These are phyloP conservation scores for Pterocarpus macrocarpus DNA, from an alignment of 306 rosid genomes.

Conservation along the genomic window DNA sequence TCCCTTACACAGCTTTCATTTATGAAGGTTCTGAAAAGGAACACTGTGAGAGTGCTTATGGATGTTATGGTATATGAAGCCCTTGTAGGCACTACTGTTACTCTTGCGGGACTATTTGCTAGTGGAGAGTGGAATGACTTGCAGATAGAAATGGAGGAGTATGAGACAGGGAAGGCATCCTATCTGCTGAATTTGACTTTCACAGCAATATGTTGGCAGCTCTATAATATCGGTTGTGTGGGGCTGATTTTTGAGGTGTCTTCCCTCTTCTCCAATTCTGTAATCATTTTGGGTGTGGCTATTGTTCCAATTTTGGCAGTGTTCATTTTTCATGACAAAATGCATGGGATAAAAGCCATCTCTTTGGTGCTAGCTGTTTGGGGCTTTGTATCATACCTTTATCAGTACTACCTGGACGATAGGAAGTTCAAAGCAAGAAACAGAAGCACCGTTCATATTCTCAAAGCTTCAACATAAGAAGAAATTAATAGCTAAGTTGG, in stretches of 20 bases:
- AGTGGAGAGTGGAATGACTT: conserved; percentile 59
- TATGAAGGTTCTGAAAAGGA: conserved; percentile 48
- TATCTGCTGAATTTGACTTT: conserved; percentile 53
- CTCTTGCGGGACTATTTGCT: conserved; percentile 53
- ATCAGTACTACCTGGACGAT: conserved; percentile 57
- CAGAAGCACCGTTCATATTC: conserved; percentile 7
- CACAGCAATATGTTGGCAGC: conserved; percentile 54
- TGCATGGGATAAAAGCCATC: conserved; percentile 56
- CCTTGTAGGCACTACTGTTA: conserved; percentile 48
- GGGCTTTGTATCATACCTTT: conserved; percentile 62
- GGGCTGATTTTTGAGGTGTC: conserved; percentile 63
- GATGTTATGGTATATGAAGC: conserved; percentile 54
- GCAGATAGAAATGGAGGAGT: conserved; percentile 50
- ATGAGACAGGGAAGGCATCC: conserved; percentile 44
- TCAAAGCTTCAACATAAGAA: background rate
- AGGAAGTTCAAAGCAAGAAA: background rate
- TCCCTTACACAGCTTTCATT: conserved; percentile 53
- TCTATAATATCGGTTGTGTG: conserved; percentile 45
- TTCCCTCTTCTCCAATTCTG: conserved; percentile 63
- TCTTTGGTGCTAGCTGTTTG: conserved; percentile 57
- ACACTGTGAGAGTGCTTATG: conserved; percentile 47
- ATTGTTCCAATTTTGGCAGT: conserved; percentile 60
- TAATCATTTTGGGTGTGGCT: conserved; percentile 58
- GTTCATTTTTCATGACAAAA: conserved; percentile 54
- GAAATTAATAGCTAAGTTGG: background rate